Percentiles rank a stretch among this genome's conserved stretches.
phyloP scores from a whole-genome alignment of 805 yeast genomes.

The Metschnikowia borealis region DNA sequence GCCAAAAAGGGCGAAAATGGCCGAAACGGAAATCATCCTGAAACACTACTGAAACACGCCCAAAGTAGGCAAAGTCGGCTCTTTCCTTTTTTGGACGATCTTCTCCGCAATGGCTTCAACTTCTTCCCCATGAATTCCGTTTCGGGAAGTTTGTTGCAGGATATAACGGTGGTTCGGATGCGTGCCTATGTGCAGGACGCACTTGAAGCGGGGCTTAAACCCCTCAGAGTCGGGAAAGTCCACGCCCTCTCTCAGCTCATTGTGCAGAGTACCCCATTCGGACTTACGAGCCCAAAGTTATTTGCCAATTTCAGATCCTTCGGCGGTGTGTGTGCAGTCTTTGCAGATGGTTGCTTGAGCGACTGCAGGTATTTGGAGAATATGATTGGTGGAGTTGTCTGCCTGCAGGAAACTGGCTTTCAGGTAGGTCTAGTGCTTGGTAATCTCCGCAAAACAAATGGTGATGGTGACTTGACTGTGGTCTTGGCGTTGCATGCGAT shows the following conservation, averaged over 20 bases:
- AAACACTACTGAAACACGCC: not conserved
- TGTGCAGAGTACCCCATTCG: constrained; percentile 14
- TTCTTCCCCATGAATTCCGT: constrained; percentile 8
- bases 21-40: too few species aligned
- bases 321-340: constrained; percentile 19
- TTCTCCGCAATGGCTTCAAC: constrained; percentile 8
- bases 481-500: constrained; percentile 10
- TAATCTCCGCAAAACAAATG: constrained; percentile 34
- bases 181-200: not conserved
- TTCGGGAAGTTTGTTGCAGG: not conserved
- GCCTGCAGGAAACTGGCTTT: not conserved
- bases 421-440: constrained; percentile 39
- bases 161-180: not conserved
- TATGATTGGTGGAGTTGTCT: constrained; percentile 40
- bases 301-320: constrained; percentile 14
- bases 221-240: not conserved
- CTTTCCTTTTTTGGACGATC: not conserved
- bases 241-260: not conserved
- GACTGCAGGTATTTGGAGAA: constrained; percentile 45
- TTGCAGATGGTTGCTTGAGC: constrained; percentile 24
- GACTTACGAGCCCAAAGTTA: constrained; percentile 8
- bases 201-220: not conserved
- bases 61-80: not conserved
- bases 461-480: constrained; percentile 43
- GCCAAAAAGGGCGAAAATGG: not conserved